Conservation (phyloP, 1,284 basidiomycete genomes). For the Irpex sp. region DNA sequence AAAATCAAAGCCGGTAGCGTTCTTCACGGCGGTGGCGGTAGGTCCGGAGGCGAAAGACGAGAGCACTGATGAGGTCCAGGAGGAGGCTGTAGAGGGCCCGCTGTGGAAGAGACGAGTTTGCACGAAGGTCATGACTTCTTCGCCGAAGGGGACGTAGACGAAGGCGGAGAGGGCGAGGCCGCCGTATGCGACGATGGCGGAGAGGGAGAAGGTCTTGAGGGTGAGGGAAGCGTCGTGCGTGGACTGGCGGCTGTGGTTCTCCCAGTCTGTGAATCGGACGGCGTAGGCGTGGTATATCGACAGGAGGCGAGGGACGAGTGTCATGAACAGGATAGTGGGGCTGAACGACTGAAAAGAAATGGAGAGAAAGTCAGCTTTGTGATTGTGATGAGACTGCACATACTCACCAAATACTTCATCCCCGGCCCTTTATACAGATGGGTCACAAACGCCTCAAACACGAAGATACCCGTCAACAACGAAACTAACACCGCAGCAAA, state of each 20-base stretch:
- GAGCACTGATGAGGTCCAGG: conserved; percentile 18
- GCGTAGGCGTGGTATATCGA: conserved; percentile 72
- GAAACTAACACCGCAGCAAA: conserved; percentile 71
- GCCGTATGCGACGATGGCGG: conserved; percentile 85
- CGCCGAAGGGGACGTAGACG: conserved; percentile 89
- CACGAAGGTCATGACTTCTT: conserved; percentile 64
- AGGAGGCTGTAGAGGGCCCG: conserved; percentile 10
- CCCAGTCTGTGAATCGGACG: conserved; percentile 76
- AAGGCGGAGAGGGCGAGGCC: conserved; percentile 83
- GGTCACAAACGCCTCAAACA: conserved; percentile 85
- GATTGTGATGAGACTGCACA: not conserved
- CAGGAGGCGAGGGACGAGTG: conserved; percentile 82
- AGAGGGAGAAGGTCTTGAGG: conserved; percentile 87
- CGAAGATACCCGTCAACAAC: conserved; percentile 75
- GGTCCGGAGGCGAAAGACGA: conserved; percentile 15
- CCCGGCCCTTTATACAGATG: conserved; percentile 85
- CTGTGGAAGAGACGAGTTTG: conserved; percentile 34
- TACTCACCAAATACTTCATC: conserved; percentile 65
- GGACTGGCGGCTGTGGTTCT: conserved; percentile 83
- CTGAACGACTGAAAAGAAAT: conserved; percentile 59
- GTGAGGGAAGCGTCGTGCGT: conserved; percentile 79
- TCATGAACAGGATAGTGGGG: conserved; percentile 82
- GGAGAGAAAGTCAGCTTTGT: conserved; percentile 1
- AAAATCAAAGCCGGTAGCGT: conserved; percentile 7
- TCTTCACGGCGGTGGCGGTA: conserved; percentile 3